Conservation (phyloP, 1,284 basidiomycete genomes). For the Peniophora sp. region DNA sequence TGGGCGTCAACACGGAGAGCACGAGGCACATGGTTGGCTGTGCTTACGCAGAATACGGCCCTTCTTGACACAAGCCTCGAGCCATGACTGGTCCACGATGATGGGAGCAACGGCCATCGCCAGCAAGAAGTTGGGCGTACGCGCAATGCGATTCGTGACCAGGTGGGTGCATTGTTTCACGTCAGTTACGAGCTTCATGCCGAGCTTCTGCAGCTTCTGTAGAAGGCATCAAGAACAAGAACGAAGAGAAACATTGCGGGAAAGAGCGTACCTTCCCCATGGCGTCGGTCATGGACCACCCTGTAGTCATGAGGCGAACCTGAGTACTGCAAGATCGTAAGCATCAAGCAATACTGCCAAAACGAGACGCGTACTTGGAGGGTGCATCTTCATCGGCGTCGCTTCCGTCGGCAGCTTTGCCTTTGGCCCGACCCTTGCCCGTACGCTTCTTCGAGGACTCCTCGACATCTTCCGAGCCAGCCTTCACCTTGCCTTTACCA, state of each 20-base stretch:
- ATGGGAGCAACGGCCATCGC: conserved; percentile 55
- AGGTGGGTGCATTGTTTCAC: conserved; percentile 71
- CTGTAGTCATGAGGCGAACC: background rate
- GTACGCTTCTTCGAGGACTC: conserved; percentile 11
- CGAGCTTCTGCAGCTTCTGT: conserved; percentile 55
- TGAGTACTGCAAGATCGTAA: background rate
- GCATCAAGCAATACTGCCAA: background rate
- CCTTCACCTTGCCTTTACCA: conserved; percentile 10
- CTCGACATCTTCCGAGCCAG: conserved; percentile 13
- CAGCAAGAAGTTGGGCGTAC: conserved; percentile 80
- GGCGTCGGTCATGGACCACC: background rate
- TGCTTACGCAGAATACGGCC: conserved; percentile 55
- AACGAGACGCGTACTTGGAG: background rate
- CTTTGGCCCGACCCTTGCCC: conserved; percentile 8
- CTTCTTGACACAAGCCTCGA: conserved; percentile 44
- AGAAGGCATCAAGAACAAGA: background rate
- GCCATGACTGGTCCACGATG: conserved; percentile 64
- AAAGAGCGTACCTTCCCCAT: conserved; percentile 34
- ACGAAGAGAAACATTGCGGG: background rate
- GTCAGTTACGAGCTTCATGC: conserved; percentile 52
- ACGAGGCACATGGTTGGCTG: background rate
- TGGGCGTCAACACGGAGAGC: conserved; percentile 1
- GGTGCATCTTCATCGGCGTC: conserved; percentile 9
- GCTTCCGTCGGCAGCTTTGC: background rate
- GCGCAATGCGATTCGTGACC: conserved; percentile 54